Evolutionary conservation across 192 early-diverging fungal species (phyloP).

Genomic region (Pilobolus umbonatus): DNA sequence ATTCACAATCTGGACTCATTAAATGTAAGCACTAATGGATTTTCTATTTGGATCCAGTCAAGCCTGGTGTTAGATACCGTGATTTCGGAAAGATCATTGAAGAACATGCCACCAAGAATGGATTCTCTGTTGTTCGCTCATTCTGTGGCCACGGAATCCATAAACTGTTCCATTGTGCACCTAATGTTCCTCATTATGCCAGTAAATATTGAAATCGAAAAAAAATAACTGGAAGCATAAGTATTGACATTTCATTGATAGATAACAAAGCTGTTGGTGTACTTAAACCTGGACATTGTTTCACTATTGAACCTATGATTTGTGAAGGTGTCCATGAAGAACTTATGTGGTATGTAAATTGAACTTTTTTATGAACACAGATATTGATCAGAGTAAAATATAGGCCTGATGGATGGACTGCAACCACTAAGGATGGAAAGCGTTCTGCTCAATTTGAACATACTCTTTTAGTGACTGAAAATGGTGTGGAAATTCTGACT

Average conservation of each 20-base stretch:
- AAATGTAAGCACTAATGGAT: not conserved
- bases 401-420: constrained; percentile 82
- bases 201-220: constrained; percentile 33
- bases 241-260: constrained; percentile 4
- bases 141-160: constrained; percentile 93
- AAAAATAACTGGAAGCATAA: not conserved
- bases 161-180: constrained; percentile 84
- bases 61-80: constrained; percentile 88
- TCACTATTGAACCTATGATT: constrained; percentile 99
- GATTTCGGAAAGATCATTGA: constrained; percentile 91
- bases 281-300: constrained; percentile 92
- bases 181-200: constrained; percentile 92
- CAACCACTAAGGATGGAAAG: constrained; percentile 87
- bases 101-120: constrained; percentile 74
- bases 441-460: constrained; percentile 98
- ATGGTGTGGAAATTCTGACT: constrained; percentile 82
- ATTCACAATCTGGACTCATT: not conserved
- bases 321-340: constrained; percentile 75
- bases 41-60: constrained; percentile 47
- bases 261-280: constrained; percentile 93
- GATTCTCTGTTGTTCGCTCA: constrained; percentile 88
- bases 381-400: constrained; percentile 9
- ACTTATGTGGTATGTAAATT: constrained; percentile 47
- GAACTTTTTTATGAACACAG: not conserved
- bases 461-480: constrained; percentile 88